phyloP scores from a whole-genome alignment of 192 early-diverging fungal species.

The Coemansia sp. region DNA sequence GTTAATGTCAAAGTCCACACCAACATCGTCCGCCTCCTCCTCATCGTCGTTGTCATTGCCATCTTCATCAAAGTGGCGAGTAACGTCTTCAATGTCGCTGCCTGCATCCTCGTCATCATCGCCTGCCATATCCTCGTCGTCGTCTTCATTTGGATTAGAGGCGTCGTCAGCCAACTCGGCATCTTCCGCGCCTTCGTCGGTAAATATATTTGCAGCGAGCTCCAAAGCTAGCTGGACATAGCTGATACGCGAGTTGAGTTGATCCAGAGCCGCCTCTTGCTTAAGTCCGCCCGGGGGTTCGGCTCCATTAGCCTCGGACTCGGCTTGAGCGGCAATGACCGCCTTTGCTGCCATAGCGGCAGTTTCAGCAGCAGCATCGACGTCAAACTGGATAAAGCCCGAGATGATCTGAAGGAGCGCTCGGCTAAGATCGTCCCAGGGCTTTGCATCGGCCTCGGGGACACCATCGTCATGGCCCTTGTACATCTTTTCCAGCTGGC shows the following conservation, averaged over 20 bases:
- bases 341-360: slow-evolving; percentile 21
- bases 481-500: slow-evolving; percentile 21
- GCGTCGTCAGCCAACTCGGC: slow-evolving; percentile 3
- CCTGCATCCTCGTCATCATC: slow-evolving; percentile 36
- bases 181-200: slow-evolving; percentile 58
- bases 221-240: slow-evolving; percentile 69
- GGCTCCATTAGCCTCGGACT: not conserved
- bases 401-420: slow-evolving; percentile 39
- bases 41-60: slow-evolving; percentile 51
- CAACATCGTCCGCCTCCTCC: slow-evolving; percentile 54
- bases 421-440: slow-evolving; percentile 49
- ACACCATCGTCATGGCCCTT: slow-evolving; percentile 18
- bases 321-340: slow-evolving; percentile 10
- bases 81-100: slow-evolving; percentile 28
- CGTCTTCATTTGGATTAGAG: not conserved
- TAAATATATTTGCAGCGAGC: slow-evolving; percentile 80
- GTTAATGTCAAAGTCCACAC: slow-evolving; percentile 49
- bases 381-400: slow-evolving; percentile 34
- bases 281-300: not conserved
- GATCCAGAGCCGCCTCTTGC: slow-evolving; percentile 24
- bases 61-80: slow-evolving; percentile 50
- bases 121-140: slow-evolving; percentile 48
- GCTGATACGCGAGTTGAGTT: slow-evolving; percentile 25
- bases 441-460: slow-evolving; percentile 57
- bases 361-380: slow-evolving; percentile 28